Evolutionary conservation across 1,284 basidiomycete genomes (phyloP), one percentile per base, ranked within the genome.

Genomic region (Austroboletus novae-zelandiae): DNA sequence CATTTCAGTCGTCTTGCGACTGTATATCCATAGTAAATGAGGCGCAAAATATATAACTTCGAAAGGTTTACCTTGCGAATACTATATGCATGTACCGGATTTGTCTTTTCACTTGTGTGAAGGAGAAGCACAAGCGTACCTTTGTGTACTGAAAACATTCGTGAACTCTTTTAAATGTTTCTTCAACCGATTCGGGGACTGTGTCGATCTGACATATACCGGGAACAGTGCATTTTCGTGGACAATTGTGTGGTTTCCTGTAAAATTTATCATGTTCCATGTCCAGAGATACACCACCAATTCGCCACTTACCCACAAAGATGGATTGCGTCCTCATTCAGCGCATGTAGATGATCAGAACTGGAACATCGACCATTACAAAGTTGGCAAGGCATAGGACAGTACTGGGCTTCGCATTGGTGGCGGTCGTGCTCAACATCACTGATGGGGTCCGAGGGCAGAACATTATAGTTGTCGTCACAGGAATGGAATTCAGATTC

Each of bases 151-250:
- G 70, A 56, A 75, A 78, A 5, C 62, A 68, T 48, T 74, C 71
- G 29, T 76, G 69, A 40, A 62, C 60, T 4, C 77, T 77, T 9
- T 65, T 69, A 53, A 83, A 83, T 0, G 78, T 81, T 5, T 73
- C 77, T 52, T 81, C 74, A 15, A 84, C 71, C 0, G 80, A 78
- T 50, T 79, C 73, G 0, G 81, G 81, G 0, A 71, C 60, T 0
- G 75, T 77, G 20, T 76, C 78, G 10, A 83, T 80, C 50, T 80
- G 71, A 48, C 80, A 83, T 14, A 78, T 74, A 0, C 80, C 81
- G 0, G 52, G 52, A 1, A 71, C 69, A 20, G 66, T 57, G 54
- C 82, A 83, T 10, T 69, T 48, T 2, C 70, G 67, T 5, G 57
- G 52, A 56, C 81, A 83, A 32, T 65, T 45, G 57, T 83, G 81